Evolutionary conservation across 495 filamentous ascomycete species (phyloP).

Genomic region (Pyronema domesticum): DNA sequence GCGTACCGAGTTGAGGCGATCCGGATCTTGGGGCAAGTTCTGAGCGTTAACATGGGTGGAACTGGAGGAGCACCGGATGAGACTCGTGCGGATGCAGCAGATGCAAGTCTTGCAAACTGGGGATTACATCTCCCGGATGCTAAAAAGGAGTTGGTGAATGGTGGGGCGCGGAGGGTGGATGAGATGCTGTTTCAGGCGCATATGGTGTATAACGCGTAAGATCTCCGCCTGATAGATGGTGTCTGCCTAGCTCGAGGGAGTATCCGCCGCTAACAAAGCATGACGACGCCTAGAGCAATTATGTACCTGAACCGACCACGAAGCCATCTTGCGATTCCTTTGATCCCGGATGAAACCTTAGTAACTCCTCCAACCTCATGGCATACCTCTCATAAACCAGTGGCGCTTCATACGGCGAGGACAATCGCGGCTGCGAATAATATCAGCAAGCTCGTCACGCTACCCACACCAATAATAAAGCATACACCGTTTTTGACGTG

Average conservation of each 20-base stretch:
- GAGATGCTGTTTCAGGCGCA: constrained; percentile 87
- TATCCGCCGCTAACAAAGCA: constrained; percentile 12
- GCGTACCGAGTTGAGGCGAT: constrained; percentile 59
- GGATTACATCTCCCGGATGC: constrained; percentile 55
- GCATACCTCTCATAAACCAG: constrained; percentile 36
- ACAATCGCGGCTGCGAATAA: constrained; percentile 60
- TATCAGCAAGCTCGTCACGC: constrained; percentile 58
- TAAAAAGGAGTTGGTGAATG: constrained; percentile 50
- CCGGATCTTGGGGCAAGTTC: constrained; percentile 56
- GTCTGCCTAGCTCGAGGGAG: constrained; percentile 24
- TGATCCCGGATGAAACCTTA: constrained; percentile 36
- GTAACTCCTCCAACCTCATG: constrained; percentile 36
- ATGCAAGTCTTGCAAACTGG: constrained; percentile 68
- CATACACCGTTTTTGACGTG: constrained; percentile 87
- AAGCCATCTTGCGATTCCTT: constrained; percentile 39
- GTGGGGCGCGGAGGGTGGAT: constrained; percentile 50
- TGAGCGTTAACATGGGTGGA: constrained; percentile 30
- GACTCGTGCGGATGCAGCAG: constrained; percentile 34
- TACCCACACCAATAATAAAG: constrained; percentile 50
- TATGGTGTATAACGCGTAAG: constrained; percentile 52
- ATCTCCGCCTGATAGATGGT: constrained; percentile 16
- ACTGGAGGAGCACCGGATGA: constrained; percentile 16
- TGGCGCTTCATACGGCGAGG: constrained; percentile 57
- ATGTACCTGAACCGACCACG: constrained; percentile 61
- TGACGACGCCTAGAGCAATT: constrained; percentile 24